These are phyloP conservation scores for Rachicladosporium sp. DNA, from an alignment of 2,329 filamentous ascomycete species.

Conservation along the genomic window DNA sequence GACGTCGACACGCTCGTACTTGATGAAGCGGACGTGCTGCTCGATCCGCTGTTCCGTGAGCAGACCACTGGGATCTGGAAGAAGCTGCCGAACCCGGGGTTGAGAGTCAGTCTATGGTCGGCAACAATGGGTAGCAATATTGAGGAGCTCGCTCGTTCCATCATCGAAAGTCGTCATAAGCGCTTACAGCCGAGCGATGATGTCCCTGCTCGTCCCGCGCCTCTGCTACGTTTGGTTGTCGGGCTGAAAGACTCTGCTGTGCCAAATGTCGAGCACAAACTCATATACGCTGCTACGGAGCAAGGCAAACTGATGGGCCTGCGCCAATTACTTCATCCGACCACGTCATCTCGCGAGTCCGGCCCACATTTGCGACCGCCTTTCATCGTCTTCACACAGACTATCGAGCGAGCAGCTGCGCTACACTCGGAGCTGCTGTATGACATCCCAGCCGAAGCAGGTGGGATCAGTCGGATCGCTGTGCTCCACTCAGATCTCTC, in stretches of 20 bases:
- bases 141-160: conserved; percentile 62
- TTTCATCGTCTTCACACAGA: conserved; percentile 93
- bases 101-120: conserved; percentile 79
- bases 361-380: conserved; percentile 58
- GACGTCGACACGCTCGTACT: conserved; percentile 57
- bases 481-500: conserved; percentile 81
- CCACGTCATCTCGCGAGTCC: conserved; percentile 44
- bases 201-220: conserved; percentile 17
- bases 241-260: conserved; percentile 92
- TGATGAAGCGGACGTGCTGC: conserved; percentile 89
- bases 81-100: conserved; percentile 55
- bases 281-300: conserved; percentile 85
- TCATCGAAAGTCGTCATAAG: conserved; percentile 43
- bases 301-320: conserved; percentile 86
- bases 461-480: conserved; percentile 71
- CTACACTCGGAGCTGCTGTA: conserved; percentile 84
- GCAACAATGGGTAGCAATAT: conserved; percentile 94
- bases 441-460: conserved; percentile 81
- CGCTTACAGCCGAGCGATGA: conserved; percentile 2
- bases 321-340: conserved; percentile 75
- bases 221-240: conserved; percentile 75
- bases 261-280: conserved; percentile 78
- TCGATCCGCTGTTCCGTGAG: conserved; percentile 80
- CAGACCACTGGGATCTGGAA: conserved; percentile 80
- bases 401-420: conserved; percentile 78